Evolutionary conservation across 2,329 filamentous ascomycete species (phyloP), one percentile per base, ranked within the genome.

Genomic region (Aspergillus tubingensis): DNA sequence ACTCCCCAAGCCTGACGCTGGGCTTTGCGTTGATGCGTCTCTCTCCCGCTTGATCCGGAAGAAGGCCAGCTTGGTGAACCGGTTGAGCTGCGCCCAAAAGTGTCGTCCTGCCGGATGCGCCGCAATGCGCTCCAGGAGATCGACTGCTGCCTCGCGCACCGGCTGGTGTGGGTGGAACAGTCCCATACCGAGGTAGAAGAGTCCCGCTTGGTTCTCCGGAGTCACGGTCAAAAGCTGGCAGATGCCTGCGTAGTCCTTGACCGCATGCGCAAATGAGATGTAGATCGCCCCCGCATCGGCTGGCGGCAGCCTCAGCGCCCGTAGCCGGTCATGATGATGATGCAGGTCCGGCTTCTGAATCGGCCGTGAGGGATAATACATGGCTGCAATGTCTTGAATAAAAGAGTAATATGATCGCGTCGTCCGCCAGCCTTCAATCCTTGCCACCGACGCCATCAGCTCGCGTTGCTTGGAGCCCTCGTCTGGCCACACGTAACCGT

Each of bases 371-470:
- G 75, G 71, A 54, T 69, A 74, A 58, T 75, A 76, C 62, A 74
- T 72, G 41, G 74, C 68, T 19, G 77, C 76, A n/a, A 78, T 74
- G 60, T 79, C 91, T 81, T 96, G 91, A 65, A 98, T 94, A 73
- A 92, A 98, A 67, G 91, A 92, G 78, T 96, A 96, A 74, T 99
- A 99, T 71, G 91, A 96, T 62, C 95, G 85, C 1, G 95, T 98
- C 65, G 92, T 96, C 67, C 95, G 88, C 95, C 95, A 99, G 59
- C 94, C 95, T 79, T 99, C 95, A 63, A 99, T 96, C 59, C 95
- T 85, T 59, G 91, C 92, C 50, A 95, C 92, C 62, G 96, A 96
- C 3, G 92, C 94, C 15, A 92, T 91, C 39, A 99, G 85, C 77
- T 99, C 95, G 69, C 88, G 89, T 68, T 90, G 85, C 76, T 92